These are phyloP conservation scores for Adansonia grandidieri DNA, from an alignment of 441 rosid genomes.

Conservation along the genomic window DNA sequence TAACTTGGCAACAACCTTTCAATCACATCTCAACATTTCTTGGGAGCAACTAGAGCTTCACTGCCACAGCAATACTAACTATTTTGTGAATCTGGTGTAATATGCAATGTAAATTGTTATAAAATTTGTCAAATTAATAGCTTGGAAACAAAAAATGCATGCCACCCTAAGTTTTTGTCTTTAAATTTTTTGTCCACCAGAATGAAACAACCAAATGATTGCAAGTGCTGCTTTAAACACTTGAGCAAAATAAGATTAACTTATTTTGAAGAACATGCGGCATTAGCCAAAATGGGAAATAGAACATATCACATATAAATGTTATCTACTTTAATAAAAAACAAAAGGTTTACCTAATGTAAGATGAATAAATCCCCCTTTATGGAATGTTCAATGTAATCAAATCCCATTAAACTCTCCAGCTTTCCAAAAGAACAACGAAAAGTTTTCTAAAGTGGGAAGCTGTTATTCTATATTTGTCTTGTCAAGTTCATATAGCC, in stretches of 20 bases:
- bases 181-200: not conserved
- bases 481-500: constrained; percentile 86
- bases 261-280: not conserved
- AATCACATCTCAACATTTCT: constrained; percentile 44
- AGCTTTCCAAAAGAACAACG: constrained; percentile 63
- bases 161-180: constrained; percentile 12
- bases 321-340: not conserved
- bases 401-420: constrained; percentile 57
- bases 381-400: constrained; percentile 72
- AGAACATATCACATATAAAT: not conserved
- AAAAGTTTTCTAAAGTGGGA: constrained; percentile 81
- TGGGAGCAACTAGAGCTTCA: constrained; percentile 74
- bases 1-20: no score
- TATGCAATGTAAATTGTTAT: constrained; percentile 2
- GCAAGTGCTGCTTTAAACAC: not conserved
- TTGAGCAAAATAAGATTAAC: not conserved
- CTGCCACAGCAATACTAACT: constrained; percentile 86
- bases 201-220: not conserved
- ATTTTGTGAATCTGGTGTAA: constrained; percentile 79
- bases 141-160: not conserved
- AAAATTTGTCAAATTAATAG: not conserved
- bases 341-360: constrained; percentile 65
- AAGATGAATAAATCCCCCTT: constrained; percentile 97
- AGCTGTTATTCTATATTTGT: constrained; percentile 59
- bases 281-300: not conserved